Conservation (phyloP, 2,329 filamentous ascomycete genomes). For the Ilyonectria robusta region DNA sequence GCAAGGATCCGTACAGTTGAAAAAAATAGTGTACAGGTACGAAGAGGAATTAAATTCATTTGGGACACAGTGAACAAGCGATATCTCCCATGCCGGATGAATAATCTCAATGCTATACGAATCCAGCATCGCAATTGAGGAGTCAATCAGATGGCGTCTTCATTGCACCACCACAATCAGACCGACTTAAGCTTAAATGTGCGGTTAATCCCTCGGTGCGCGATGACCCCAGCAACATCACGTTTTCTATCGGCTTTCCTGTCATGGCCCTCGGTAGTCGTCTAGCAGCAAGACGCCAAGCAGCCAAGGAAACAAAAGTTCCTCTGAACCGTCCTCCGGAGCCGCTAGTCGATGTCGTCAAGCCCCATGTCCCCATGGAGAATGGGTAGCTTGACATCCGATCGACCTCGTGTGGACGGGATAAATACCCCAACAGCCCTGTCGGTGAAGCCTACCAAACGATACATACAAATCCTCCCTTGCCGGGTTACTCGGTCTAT, state of each 20-base stretch:
- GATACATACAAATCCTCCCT: neutral
- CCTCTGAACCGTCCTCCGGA: constrained; percentile 1
- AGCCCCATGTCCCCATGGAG: neutral
- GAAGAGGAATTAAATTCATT: too few relatives aligned
- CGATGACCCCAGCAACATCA: too few relatives aligned
- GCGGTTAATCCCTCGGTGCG: neutral
- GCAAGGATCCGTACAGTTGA: too few relatives aligned
- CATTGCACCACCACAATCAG: too few relatives aligned
- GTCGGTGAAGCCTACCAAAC: neutral
- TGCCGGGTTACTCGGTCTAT: neutral
- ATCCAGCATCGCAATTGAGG: too few relatives aligned
- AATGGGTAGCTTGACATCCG: neutral
- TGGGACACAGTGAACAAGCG: too few relatives aligned
- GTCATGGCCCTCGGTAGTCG: neutral
- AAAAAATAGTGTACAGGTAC: too few relatives aligned
- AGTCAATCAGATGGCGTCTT: too few relatives aligned
- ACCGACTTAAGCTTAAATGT: constrained; percentile 8
- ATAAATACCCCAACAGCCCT: neutral
- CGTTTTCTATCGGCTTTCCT: too few relatives aligned
- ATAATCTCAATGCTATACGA: too few relatives aligned
- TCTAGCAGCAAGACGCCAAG: neutral
- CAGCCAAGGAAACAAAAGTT: constrained; percentile 24
- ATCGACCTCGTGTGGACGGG: neutral
- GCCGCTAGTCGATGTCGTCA: constrained; percentile 1
- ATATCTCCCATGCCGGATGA: too few relatives aligned